Evolutionary conservation across 306 rosid species (phyloP).

Genomic region (Gastrolobium bilobum): DNA sequence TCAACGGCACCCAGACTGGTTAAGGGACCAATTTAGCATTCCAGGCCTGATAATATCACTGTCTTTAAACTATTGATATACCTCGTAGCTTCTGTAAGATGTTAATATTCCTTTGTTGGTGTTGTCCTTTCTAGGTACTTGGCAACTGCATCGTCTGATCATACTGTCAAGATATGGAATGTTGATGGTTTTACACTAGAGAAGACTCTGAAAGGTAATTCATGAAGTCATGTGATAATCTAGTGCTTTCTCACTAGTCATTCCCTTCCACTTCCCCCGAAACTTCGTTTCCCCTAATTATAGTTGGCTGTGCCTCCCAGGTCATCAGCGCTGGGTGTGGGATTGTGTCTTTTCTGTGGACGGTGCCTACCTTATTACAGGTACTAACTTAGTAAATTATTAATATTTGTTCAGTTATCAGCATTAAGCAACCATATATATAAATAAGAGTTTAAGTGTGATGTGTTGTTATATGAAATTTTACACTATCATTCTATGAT

Average conservation of each 20-base stretch:
- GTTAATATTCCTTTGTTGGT: slow-evolving; percentile 34
- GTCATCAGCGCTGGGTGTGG: slow-evolving; percentile 99
- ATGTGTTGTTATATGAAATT: not conserved
- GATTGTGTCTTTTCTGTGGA: slow-evolving; percentile 99
- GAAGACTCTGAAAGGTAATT: slow-evolving; percentile 85
- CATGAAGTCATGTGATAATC: slow-evolving; percentile 36
- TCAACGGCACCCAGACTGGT: slow-evolving; percentile 1
- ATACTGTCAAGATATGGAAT: slow-evolving; percentile 97
- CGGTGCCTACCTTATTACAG: slow-evolving; percentile 98
- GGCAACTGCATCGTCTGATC: slow-evolving; percentile 97
- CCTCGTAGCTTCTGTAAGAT: slow-evolving; percentile 37
- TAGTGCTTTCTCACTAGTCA: slow-evolving; percentile 23
- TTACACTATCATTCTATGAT: not conserved
- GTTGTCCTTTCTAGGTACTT: slow-evolving; percentile 69
- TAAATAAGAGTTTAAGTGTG: slow-evolving; percentile 7
- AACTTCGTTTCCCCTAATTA: slow-evolving; percentile 32
- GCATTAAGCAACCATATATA: slow-evolving; percentile 2
- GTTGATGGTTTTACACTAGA: slow-evolving; percentile 97
- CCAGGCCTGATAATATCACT: slow-evolving; percentile 33
- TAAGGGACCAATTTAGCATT: not conserved
- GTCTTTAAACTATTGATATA: slow-evolving; percentile 18
- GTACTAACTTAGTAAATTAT: slow-evolving; percentile 54
- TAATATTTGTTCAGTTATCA: slow-evolving; percentile 2
- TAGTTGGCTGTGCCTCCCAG: slow-evolving; percentile 59
- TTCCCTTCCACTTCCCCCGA: slow-evolving; percentile 19